Conservation (phyloP, 1,284 basidiomycete genomes). For the Fomitopsis betulina region DNA sequence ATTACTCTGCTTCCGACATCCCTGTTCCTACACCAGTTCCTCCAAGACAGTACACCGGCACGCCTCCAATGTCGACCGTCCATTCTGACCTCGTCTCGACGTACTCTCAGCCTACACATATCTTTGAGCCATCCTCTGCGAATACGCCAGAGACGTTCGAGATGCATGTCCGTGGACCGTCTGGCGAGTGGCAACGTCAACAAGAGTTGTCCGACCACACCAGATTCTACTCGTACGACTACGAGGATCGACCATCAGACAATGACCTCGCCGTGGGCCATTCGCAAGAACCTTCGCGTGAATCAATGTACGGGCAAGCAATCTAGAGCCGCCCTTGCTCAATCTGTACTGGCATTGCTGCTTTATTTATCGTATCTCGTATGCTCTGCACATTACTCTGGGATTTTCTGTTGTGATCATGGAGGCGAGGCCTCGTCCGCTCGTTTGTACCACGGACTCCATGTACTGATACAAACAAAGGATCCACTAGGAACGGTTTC, state of each 20-base stretch:
- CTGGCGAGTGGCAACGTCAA: slow-evolving; percentile 16
- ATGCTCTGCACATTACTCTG: slow-evolving; percentile 1
- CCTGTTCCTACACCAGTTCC: slow-evolving; percentile 56
- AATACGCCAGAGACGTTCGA: slow-evolving; percentile 37
- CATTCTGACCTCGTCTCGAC: slow-evolving; percentile 19
- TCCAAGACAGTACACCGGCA: slow-evolving; percentile 27
- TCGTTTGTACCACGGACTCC: slow-evolving; percentile 4
- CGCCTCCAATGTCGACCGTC: slow-evolving; percentile 28
- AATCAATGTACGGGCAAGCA: slow-evolving; percentile 5
- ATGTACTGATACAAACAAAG: slow-evolving; percentile 7
- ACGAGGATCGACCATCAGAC: slow-evolving; percentile 14
- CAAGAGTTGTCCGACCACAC: slow-evolving; percentile 8
- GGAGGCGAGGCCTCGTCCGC: slow-evolving; percentile 5
- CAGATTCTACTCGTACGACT: slow-evolving; percentile 7
- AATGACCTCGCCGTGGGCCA: background rate
- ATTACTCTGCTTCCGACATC: slow-evolving; percentile 67
- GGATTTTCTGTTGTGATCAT: background rate
- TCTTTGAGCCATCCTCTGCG: slow-evolving; percentile 8
- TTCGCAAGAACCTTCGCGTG: background rate
- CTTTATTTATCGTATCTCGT: slow-evolving; percentile 12
- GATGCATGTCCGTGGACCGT: slow-evolving; percentile 42
- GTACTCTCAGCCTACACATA: slow-evolving; percentile 11
- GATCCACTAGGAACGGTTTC: background rate
- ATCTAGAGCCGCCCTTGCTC: slow-evolving; percentile 3
- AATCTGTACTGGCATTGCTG: slow-evolving; percentile 4